Conservation (phyloP, 1,139 yeast genomes). For the Yamadazyma triangularis region DNA sequence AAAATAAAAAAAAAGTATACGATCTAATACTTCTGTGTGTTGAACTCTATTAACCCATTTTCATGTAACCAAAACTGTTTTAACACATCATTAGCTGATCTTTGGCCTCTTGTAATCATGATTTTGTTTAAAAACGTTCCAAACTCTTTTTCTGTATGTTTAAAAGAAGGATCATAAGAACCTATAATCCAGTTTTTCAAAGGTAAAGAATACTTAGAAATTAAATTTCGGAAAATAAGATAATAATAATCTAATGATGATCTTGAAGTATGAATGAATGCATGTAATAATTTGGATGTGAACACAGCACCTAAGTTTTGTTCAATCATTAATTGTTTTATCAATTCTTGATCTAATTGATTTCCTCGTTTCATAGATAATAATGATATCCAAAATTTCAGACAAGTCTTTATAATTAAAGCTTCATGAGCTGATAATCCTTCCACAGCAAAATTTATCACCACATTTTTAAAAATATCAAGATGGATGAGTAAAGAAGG, state of each 20-base stretch:
- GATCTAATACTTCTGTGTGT: slow-evolving; percentile 8
- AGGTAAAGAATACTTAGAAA: slow-evolving; percentile 48
- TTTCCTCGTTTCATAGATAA: slow-evolving; percentile 52
- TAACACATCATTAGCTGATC: slow-evolving; percentile 53
- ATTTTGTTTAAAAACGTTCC: slow-evolving; percentile 50
- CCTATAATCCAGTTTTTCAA: slow-evolving; percentile 43
- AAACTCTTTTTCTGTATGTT: slow-evolving; percentile 19
- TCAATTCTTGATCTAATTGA: slow-evolving; percentile 38
- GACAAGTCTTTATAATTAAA: slow-evolving; percentile 57
- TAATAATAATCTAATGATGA: slow-evolving; percentile 58
- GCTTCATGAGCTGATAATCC: slow-evolving; percentile 56
- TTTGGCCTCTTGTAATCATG: slow-evolving; percentile 59
- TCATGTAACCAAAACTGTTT: slow-evolving; percentile 61
- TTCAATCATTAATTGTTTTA: slow-evolving; percentile 30
- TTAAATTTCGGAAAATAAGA: slow-evolving; percentile 49
- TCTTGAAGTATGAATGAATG: slow-evolving; percentile 49
- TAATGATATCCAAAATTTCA: slow-evolving; percentile 63
- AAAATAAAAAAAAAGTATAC: too few species aligned
- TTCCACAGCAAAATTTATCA: slow-evolving; percentile 40
- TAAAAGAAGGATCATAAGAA: slow-evolving; percentile 21
- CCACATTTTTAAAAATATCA: slow-evolving; percentile 22
- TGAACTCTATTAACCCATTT: slow-evolving; percentile 48
- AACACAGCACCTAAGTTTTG: slow-evolving; percentile 35
- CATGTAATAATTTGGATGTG: slow-evolving; percentile 23
- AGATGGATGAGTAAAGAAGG: slow-evolving; percentile 47